phyloP scores from a whole-genome alignment of 768 basidiomycete genomes.

The Boletus edulis region DNA sequence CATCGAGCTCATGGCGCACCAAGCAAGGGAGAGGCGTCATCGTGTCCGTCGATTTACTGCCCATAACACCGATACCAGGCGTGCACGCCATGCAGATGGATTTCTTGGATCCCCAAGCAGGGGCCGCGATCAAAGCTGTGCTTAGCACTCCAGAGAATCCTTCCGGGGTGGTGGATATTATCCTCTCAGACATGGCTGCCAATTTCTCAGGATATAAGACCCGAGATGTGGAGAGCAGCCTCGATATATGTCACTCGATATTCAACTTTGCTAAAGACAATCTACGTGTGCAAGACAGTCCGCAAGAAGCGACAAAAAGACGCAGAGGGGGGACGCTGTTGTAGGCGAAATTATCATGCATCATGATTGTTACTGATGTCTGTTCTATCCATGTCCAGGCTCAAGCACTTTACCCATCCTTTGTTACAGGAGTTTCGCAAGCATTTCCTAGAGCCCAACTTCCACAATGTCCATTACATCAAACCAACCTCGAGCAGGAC shows the following conservation, averaged over 20 bases:
- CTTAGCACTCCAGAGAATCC: slow-evolving; percentile 32
- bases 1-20: slow-evolving; percentile 24
- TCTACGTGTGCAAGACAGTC: slow-evolving; percentile 47
- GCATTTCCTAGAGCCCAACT: slow-evolving; percentile 56
- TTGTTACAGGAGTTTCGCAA: slow-evolving; percentile 62
- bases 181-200: slow-evolving; percentile 89
- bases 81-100: slow-evolving; percentile 74
- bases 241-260: slow-evolving; percentile 75
- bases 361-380: not conserved
- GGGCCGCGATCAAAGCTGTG: slow-evolving; percentile 40
- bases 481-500: slow-evolving; percentile 83
- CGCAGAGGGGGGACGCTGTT: slow-evolving; percentile 42
- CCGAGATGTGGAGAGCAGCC: slow-evolving; percentile 63
- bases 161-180: slow-evolving; percentile 62
- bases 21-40: slow-evolving; percentile 38
- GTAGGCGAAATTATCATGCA: slow-evolving; percentile 36
- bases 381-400: slow-evolving; percentile 37
- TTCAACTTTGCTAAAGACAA: slow-evolving; percentile 61
- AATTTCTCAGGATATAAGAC: slow-evolving; percentile 71
- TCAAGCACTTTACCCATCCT: slow-evolving; percentile 87
- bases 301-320: slow-evolving; percentile 41
- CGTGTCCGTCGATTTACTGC: slow-evolving; percentile 79
- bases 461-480: slow-evolving; percentile 61
- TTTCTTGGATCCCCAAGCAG: slow-evolving; percentile 62
- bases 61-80: slow-evolving; percentile 67